phyloP scores from a whole-genome alignment of 2,329 filamentous ascomycete genomes.

The Gyromitra esculenta region DNA sequence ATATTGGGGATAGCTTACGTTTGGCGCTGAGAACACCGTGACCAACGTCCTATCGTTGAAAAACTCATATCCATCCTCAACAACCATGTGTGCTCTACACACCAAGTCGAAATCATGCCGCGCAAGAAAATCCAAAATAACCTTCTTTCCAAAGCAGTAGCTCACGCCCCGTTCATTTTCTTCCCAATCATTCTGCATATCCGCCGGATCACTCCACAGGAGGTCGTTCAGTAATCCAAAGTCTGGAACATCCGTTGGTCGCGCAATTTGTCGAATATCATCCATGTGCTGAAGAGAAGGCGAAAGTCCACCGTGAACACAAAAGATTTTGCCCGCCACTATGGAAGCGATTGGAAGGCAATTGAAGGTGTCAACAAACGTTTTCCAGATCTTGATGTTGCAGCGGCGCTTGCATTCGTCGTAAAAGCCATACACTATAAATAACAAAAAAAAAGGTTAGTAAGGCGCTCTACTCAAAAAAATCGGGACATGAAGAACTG shows the following conservation, averaged over 20 bases:
- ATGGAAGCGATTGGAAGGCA: conserved; percentile 95
- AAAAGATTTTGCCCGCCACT: conserved; percentile 96
- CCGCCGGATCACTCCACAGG: conserved; percentile 95
- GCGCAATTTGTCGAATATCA: conserved; percentile 93
- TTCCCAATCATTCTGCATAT: conserved; percentile 98
- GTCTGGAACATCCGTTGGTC: conserved; percentile 95
- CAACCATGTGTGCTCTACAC: conserved; percentile 98
- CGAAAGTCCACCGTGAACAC: conserved; percentile 92
- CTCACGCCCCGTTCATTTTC: conserved; percentile 96
- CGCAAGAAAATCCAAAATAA: conserved; percentile 94
- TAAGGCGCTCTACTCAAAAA: conserved; percentile 4
- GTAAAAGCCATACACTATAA: conserved; percentile 88
- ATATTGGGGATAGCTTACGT: conserved; percentile 72
- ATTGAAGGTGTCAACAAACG: conserved; percentile 96
- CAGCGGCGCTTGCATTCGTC: conserved; percentile 96
- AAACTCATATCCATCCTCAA: conserved; percentile 98
- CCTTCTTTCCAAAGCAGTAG: conserved; percentile 98
- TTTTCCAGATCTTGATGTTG: conserved; percentile 98
- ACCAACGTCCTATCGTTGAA: conserved; percentile 95
- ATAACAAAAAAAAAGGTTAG: conserved; percentile 23
- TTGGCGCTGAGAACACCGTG: conserved; percentile 96
- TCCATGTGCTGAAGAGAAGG: conserved; percentile 96
- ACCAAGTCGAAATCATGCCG: conserved; percentile 97
- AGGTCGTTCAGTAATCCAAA: conserved; percentile 95
- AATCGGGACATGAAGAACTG: conserved; percentile 27